Percentiles rank a stretch among this genome's conserved stretches.
Evolutionary conservation across 345 rosid genomes (phyloP).

Genomic region (Arabidopsis arenosa): DNA sequence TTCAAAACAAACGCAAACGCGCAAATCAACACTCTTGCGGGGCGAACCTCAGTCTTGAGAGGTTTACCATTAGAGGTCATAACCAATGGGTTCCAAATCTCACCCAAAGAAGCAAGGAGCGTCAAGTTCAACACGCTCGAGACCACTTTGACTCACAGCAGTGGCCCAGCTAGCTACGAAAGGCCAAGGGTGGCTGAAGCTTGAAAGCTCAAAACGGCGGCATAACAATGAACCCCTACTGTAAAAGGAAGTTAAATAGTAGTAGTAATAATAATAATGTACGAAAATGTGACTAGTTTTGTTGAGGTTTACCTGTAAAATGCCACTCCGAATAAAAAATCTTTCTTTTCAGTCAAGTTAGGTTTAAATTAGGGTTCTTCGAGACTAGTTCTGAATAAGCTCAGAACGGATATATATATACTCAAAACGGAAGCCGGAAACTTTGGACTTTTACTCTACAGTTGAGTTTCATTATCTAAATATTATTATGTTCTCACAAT

Average conservation of each 20-base stretch:
- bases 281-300: slow-evolving; percentile 34
- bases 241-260: slow-evolving; percentile 28
- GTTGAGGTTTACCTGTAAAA: slow-evolving; percentile 39
- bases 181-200: slow-evolving; percentile 32
- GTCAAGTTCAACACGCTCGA: slow-evolving; percentile 43
- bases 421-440: too few species aligned
- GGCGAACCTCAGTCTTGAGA: slow-evolving; percentile 43
- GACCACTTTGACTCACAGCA: slow-evolving; percentile 44
- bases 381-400: too few species aligned
- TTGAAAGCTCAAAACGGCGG: slow-evolving; percentile 7
- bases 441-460: too few species aligned
- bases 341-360: neutral
- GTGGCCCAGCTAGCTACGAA: slow-evolving; percentile 35
- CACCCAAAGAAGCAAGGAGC: slow-evolving; percentile 42
- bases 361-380: too few species aligned
- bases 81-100: slow-evolving; percentile 36
- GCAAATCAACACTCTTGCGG: slow-evolving; percentile 42
- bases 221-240: neutral
- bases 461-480: too few species aligned
- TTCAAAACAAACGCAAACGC: slow-evolving; percentile 66
- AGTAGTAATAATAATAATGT: slow-evolving; percentile 26
- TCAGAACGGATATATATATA: too few species aligned
- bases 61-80: slow-evolving; percentile 43
- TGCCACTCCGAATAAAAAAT: slow-evolving; percentile 28
- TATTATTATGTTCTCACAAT: too few species aligned